Evolutionary conservation across 805 yeast genomes (phyloP).

Genomic region (Schwanniomyces yamadae): DNA sequence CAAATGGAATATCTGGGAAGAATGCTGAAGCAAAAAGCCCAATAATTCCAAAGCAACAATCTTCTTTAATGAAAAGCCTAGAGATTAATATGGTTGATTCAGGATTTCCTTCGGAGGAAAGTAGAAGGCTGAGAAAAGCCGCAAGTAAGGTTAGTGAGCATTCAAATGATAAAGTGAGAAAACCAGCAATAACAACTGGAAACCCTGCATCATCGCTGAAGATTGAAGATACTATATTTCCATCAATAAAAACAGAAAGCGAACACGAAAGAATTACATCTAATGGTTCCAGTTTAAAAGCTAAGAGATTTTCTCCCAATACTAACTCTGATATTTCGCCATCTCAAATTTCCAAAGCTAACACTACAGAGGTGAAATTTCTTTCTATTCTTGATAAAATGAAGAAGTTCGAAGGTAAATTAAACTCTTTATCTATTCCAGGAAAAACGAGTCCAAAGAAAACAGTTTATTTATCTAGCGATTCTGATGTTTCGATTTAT

Average conservation of each 20-base stretch:
- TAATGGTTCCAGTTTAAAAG: not conserved
- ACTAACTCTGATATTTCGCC: not conserved
- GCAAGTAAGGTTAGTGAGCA: not conserved
- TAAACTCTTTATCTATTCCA: conserved; percentile 8
- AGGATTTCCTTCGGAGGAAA: conserved; percentile 9
- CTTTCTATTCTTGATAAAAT: conserved; percentile 19
- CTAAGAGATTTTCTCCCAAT: not conserved
- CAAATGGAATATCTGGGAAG: not conserved
- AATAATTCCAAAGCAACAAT: conserved; percentile 4
- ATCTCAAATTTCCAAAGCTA: not conserved
- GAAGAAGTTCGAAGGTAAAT: conserved; percentile 19
- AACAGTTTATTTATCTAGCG: not conserved
- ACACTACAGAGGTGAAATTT: conserved; percentile 12
- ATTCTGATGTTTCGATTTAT: not conserved
- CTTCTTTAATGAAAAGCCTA: conserved; percentile 14
- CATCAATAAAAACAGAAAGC: not conserved
- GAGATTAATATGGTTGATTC: conserved; percentile 24
- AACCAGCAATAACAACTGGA: not conserved
- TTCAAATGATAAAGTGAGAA: not conserved
- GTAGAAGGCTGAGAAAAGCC: conserved; percentile 9
- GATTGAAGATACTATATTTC: not conserved
- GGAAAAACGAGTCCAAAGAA: conserved; percentile 2
- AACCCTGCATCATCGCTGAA: not conserved
- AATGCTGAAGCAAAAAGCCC: not conserved
- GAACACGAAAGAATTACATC: not conserved